phyloP scores from a whole-genome alignment of 768 basidiomycete genomes.

The Amanita rimosa region DNA sequence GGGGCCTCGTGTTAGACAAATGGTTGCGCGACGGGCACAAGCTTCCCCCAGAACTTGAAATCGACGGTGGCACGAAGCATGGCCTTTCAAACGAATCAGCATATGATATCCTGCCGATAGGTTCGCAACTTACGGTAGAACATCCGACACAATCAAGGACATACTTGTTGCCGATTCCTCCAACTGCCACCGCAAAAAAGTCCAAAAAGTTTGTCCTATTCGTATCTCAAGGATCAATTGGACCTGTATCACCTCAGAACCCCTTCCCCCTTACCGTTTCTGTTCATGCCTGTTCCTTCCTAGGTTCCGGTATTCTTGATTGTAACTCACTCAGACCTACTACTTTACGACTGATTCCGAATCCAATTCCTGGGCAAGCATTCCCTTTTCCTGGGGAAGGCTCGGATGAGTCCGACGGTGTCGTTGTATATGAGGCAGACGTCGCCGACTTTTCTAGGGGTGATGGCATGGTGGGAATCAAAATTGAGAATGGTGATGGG shows the following conservation, averaged over 20 bases:
- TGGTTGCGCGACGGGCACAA: slow-evolving; percentile 62
- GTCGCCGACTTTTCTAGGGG: slow-evolving; percentile 14
- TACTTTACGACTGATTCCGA: slow-evolving; percentile 52
- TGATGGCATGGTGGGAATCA: slow-evolving; percentile 38
- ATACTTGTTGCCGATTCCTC: slow-evolving; percentile 41
- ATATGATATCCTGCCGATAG: slow-evolving; percentile 26
- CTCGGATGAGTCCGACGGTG: slow-evolving; percentile 63
- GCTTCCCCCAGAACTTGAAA: slow-evolving; percentile 21
- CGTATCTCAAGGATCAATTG: slow-evolving; percentile 49
- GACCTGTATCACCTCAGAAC: slow-evolving; percentile 37
- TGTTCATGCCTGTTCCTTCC: slow-evolving; percentile 32
- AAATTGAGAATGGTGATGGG: slow-evolving; percentile 35
- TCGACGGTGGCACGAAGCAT: not conserved
- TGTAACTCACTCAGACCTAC: slow-evolving; percentile 34
- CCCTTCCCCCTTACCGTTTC: slow-evolving; percentile 32
- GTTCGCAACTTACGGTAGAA: slow-evolving; percentile 27
- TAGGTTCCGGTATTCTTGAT: slow-evolving; percentile 10
- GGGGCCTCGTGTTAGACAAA: slow-evolving; percentile 34
- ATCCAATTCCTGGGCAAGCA: slow-evolving; percentile 33
- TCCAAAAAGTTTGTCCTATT: slow-evolving; percentile 36
- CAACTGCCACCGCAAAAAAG: not conserved
- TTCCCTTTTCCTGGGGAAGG: slow-evolving; percentile 67
- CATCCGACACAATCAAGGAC: slow-evolving; percentile 30
- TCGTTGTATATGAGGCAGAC: slow-evolving; percentile 50
- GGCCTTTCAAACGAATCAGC: slow-evolving; percentile 12